phyloP scores from a whole-genome alignment of 139 green algal species.

The Tetraselmis striata region DNA sequence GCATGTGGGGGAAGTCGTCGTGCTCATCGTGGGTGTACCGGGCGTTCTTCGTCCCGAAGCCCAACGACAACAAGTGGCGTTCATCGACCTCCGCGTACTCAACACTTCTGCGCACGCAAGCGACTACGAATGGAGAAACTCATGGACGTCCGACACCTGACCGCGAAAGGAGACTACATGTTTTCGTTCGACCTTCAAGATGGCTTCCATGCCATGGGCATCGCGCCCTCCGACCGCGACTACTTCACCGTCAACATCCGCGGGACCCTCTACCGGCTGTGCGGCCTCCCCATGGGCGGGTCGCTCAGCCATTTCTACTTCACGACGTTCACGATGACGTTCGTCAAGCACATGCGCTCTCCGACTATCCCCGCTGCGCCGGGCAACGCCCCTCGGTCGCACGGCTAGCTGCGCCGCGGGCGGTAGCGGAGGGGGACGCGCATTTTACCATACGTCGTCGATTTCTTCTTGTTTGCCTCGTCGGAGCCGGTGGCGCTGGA shows the following conservation, averaged over 20 bases:
- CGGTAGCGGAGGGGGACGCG: not conserved
- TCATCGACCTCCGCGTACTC: not conserved
- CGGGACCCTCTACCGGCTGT: not conserved
- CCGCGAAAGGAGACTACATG: not conserved
- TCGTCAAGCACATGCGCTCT: not conserved
- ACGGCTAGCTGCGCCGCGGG: not conserved
- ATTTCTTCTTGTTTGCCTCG: not conserved
- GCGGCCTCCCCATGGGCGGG: not conserved
- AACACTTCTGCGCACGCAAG: too few relatives aligned
- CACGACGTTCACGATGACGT: not conserved
- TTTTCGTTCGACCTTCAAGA: not conserved
- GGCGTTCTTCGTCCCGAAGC: not conserved
- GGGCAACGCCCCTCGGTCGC: too few relatives aligned
- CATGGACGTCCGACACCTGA: not conserved
- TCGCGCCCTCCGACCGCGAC: not conserved
- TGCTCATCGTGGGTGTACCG: not conserved
- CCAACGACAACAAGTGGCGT: not conserved
- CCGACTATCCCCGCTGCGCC: too few relatives aligned
- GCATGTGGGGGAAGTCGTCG: not conserved
- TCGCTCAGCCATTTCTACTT: not conserved
- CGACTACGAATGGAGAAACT: too few relatives aligned
- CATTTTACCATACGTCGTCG: not conserved
- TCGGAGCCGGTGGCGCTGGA: not conserved
- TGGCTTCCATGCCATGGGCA: not conserved
- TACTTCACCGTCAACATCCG: not conserved